phyloP scores from a whole-genome alignment of 495 filamentous ascomycete species.

The Daldinia loculata region DNA sequence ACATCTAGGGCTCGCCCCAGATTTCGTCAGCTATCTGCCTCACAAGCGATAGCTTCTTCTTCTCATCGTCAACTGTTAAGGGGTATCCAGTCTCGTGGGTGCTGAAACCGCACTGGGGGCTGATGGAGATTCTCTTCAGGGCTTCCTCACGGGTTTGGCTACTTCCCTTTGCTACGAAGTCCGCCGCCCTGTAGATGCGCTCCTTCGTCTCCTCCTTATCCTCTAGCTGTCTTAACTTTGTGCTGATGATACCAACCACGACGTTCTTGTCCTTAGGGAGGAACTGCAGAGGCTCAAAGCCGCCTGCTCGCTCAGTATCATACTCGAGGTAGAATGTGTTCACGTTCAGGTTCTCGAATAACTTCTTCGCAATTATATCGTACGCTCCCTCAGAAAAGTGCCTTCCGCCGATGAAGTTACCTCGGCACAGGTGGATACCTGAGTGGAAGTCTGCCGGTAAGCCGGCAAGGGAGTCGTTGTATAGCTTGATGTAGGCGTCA shows the following conservation, averaged over 20 bases:
- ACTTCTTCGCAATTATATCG: constrained; percentile 79
- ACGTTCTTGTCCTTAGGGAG: constrained; percentile 78
- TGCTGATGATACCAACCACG: constrained; percentile 77
- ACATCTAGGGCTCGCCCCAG: constrained; percentile 67
- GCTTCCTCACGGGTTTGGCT: constrained; percentile 70
- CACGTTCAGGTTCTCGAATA: constrained; percentile 78
- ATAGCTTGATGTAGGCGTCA: constrained; percentile 76
- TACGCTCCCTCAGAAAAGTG: constrained; percentile 85
- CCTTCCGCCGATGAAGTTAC: constrained; percentile 80
- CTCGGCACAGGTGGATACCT: constrained; percentile 81
- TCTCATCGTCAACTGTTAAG: constrained; percentile 71
- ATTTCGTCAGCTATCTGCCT: constrained; percentile 75
- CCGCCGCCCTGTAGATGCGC: constrained; percentile 71
- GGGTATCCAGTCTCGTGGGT: constrained; percentile 75
- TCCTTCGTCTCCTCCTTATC: constrained; percentile 77
- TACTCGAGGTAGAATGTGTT: constrained; percentile 88
- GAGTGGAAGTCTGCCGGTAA: constrained; percentile 74
- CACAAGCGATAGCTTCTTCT: constrained; percentile 72
- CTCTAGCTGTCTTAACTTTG: constrained; percentile 77
- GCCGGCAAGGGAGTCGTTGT: constrained; percentile 75
- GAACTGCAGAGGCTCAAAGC: constrained; percentile 79
- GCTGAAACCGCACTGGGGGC: constrained; percentile 84
- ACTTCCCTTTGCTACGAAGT: constrained; percentile 74
- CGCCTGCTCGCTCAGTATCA: constrained; percentile 76
- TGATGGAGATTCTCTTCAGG: constrained; percentile 72